phyloP scores from a whole-genome alignment of 495 filamentous ascomycete species.

The Durotheca rogersii region DNA sequence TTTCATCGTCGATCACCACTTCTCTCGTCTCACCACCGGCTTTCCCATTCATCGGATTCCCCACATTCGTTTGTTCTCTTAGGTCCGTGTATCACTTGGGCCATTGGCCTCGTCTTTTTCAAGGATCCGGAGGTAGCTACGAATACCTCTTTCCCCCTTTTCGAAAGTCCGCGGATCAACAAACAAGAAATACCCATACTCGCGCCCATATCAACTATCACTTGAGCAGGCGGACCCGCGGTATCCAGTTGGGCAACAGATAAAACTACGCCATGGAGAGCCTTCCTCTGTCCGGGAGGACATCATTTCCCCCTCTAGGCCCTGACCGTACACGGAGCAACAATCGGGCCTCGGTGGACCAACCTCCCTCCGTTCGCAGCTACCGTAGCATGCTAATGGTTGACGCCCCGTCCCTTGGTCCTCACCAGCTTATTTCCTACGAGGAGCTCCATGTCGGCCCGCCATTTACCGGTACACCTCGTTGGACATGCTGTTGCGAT shows the following conservation, averaged over 20 bases:
- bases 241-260: constrained; percentile 50
- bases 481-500: constrained; percentile 32
- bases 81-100: constrained; percentile 42
- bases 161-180: constrained; percentile 30
- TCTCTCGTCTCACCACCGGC: constrained; percentile 21
- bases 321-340: constrained; percentile 40
- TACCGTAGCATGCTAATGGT: constrained; percentile 54
- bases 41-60: constrained; percentile 10
- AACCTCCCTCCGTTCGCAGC: constrained; percentile 36
- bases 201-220: constrained; percentile 46
- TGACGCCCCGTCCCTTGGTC: constrained; percentile 48
- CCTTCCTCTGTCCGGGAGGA: constrained; percentile 26
- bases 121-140: constrained; percentile 40
- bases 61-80: constrained; percentile 26
- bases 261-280: constrained; percentile 26
- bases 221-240: constrained; percentile 44
- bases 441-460: constrained; percentile 47
- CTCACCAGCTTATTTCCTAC: constrained; percentile 47
- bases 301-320: constrained; percentile 23
- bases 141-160: constrained; percentile 24
- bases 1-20: constrained; percentile 26
- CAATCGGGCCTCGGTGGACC: constrained; percentile 38
- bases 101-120: constrained; percentile 36
- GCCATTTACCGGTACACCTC: constrained; percentile 40
- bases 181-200: constrained; percentile 14